phyloP scores from a whole-genome alignment of 352 stramenopile species.

The Pythium angustatum region DNA sequence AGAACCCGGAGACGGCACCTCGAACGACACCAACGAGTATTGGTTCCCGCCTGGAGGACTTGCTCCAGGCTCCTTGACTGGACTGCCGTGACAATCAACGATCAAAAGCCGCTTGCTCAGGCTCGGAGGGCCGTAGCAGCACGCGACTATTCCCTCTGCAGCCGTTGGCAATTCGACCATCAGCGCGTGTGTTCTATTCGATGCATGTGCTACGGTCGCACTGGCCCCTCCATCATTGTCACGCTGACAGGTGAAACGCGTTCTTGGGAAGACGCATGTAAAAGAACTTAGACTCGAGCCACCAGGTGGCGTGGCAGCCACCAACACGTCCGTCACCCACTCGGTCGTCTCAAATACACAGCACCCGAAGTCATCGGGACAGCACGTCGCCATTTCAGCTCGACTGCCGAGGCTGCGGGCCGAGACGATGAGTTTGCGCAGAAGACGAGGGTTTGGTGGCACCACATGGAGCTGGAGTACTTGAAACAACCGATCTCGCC shows the following conservation, averaged over 20 bases:
- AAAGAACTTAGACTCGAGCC: slow-evolving; percentile 36
- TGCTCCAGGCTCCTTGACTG: background rate
- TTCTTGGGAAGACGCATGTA: slow-evolving; percentile 34
- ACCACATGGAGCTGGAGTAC: slow-evolving; percentile 41
- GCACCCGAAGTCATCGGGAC: slow-evolving; percentile 43
- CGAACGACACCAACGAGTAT: background rate
- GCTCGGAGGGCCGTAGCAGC: background rate
- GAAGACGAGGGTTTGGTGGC: slow-evolving; percentile 33
- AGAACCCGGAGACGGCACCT: background rate
- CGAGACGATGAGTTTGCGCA: slow-evolving; percentile 40
- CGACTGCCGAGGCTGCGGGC: slow-evolving; percentile 41
- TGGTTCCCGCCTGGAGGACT: background rate
- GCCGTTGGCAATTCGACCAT: slow-evolving; percentile 13
- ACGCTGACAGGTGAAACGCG: background rate
- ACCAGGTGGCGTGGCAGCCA: slow-evolving; percentile 12
- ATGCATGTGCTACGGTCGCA: background rate
- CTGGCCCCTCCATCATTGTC: background rate
- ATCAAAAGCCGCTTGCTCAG: background rate
- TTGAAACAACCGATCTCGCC: slow-evolving; percentile 49
- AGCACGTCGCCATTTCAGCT: slow-evolving; percentile 33
- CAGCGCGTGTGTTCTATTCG: slow-evolving; percentile 10
- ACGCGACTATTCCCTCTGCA: background rate
- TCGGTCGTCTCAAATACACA: slow-evolving; percentile 66
- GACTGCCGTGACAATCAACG: background rate
- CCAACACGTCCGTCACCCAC: slow-evolving; percentile 49